These are phyloP conservation scores for Blastobotrys indianensis DNA, from an alignment of 1,139 yeast genomes.

Conservation along the genomic window DNA sequence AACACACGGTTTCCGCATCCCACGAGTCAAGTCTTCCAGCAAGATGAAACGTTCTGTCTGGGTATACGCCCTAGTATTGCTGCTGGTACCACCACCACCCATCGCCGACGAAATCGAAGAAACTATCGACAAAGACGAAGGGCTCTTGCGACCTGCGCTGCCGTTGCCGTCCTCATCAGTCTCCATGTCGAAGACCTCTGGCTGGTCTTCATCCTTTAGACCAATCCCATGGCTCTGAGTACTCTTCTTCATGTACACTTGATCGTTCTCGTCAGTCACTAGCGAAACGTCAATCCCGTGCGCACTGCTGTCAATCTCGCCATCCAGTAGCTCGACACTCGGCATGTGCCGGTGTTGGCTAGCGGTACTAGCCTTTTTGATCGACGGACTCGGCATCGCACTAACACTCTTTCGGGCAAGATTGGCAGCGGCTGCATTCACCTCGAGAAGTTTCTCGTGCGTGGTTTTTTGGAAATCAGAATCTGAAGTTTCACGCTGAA, in stretches of 20 bases:
- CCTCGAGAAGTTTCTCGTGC: neutral
- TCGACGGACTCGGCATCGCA: constrained; percentile 1
- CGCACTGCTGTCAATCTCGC: constrained; percentile 1
- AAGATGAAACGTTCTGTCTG: constrained; percentile 75
- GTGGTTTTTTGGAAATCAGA: neutral
- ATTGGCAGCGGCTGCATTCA: neutral
- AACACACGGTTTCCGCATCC: constrained; percentile 81
- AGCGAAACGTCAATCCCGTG: constrained; percentile 8
- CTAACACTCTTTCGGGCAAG: neutral
- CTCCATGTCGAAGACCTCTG: constrained; percentile 25
- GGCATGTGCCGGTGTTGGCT: too few relatives aligned
- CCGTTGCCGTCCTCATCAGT: constrained; percentile 16
- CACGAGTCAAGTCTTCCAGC: constrained; percentile 85
- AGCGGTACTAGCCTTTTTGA: too few relatives aligned
- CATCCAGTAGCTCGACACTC: neutral
- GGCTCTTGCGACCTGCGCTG: neutral
- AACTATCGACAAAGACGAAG: neutral
- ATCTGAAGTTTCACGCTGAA: constrained; percentile 5
- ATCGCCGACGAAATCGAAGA: neutral
- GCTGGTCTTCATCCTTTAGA: neutral
- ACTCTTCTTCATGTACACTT: constrained; percentile 7
- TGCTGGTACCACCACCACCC: neutral
- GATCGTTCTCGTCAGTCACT: constrained; percentile 8
- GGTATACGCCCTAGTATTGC: constrained; percentile 20
- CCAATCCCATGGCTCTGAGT: neutral